Evolutionary conservation across 345 rosid genomes (phyloP).

Genomic region (Populus deltoides): DNA sequence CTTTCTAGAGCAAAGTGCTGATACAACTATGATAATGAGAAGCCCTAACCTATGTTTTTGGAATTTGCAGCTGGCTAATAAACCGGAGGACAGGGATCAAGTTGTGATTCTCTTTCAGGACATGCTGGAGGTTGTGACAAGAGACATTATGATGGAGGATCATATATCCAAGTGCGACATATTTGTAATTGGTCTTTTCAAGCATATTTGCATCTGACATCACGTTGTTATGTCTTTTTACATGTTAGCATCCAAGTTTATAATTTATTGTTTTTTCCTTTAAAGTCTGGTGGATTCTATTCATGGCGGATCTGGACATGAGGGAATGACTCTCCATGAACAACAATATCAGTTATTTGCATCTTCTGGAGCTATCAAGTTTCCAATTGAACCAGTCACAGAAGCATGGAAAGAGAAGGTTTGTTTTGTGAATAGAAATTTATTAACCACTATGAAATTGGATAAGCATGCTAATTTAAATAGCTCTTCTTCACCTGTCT

Average conservation of each 20-base stretch:
- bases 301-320: slow-evolving; percentile 72
- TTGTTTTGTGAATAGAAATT: slow-evolving; percentile 5
- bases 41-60: slow-evolving; percentile 15
- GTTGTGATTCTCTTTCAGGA: slow-evolving; percentile 96
- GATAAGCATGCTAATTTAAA: background rate
- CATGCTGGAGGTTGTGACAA: slow-evolving; percentile 92
- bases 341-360: slow-evolving; percentile 78
- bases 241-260: background rate
- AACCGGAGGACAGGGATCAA: slow-evolving; percentile 68
- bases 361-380: slow-evolving; percentile 80
- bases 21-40: background rate
- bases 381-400: slow-evolving; percentile 64
- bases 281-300: slow-evolving; percentile 65
- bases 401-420: slow-evolving; percentile 99
- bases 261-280: slow-evolving; percentile 19
- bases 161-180: slow-evolving; percentile 47
- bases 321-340: slow-evolving; percentile 55
- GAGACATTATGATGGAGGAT: slow-evolving; percentile 89
- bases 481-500: background rate
- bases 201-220: background rate
- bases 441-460: background rate
- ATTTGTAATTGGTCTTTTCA: background rate
- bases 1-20: background rate
- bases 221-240: background rate
- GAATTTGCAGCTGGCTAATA: slow-evolving; percentile 62